Evolutionary conservation across 2,329 filamentous ascomycete genomes (phyloP).

Genomic region (Bipolaris oryzae): DNA sequence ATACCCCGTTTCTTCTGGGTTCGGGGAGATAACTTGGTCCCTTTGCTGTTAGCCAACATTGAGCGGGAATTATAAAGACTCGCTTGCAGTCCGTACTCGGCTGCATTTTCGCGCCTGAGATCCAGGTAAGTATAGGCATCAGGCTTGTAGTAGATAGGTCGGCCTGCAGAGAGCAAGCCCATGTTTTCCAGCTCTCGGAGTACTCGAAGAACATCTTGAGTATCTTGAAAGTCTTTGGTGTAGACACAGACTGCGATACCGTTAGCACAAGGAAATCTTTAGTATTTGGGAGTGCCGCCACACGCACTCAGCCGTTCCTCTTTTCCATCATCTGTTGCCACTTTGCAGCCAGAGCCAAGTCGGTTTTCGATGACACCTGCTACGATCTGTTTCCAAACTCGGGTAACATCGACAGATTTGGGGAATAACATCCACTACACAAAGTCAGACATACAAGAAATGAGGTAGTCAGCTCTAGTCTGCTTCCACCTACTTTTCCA

Average conservation of each 20-base stretch:
- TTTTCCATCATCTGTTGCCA: slow-evolving; percentile 61
- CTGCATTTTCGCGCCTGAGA: slow-evolving; percentile 48
- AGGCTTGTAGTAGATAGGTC: slow-evolving; percentile 77
- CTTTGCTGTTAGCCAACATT: slow-evolving; percentile 31
- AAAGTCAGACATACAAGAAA: slow-evolving; percentile 11
- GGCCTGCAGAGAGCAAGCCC: slow-evolving; percentile 59
- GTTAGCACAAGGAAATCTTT: not conserved
- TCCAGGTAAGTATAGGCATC: slow-evolving; percentile 60
- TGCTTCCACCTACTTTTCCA: slow-evolving; percentile 64
- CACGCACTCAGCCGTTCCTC: slow-evolving; percentile 60
- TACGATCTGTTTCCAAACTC: slow-evolving; percentile 70
- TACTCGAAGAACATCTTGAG: slow-evolving; percentile 71
- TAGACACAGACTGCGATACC: slow-evolving; percentile 65
- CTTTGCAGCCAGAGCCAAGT: slow-evolving; percentile 75
- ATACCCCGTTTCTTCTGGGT: slow-evolving; percentile 23
- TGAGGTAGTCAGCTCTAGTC: not conserved
- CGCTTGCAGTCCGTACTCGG: slow-evolving; percentile 49
- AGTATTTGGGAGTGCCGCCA: not conserved
- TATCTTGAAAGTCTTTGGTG: slow-evolving; percentile 74
- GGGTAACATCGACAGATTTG: slow-evolving; percentile 59
- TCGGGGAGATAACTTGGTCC: slow-evolving; percentile 6
- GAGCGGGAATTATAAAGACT: slow-evolving; percentile 53
- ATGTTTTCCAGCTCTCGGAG: slow-evolving; percentile 66
- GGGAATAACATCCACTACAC: slow-evolving; percentile 77
- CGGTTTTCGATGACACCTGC: slow-evolving; percentile 70